Base-by-base conservation (phyloP, 306 rosid genomes). In the Luffa aegyptiaca region DNA sequence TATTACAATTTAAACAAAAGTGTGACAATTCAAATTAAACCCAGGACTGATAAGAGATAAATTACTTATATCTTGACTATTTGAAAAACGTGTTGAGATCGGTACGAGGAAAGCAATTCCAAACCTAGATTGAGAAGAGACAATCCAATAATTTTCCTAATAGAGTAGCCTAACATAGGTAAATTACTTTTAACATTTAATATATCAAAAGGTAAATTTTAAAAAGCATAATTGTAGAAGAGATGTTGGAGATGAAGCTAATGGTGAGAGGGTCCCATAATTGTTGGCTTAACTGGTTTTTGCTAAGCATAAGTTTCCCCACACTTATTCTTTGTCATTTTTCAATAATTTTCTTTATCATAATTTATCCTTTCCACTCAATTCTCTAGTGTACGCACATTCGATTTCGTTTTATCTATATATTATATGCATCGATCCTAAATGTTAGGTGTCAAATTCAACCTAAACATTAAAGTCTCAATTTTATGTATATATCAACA, bases 251-350 rank as follows among this genome's bases (percentile, higher is more conserved):
- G 49, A 37, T 65, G 76, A 71, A 71, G 41, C 11, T 73, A 26
- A 73, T 73, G 61, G 77, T 49, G 61, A 49, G 45, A 31, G 61
- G 77, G 61, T 13, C 61, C 56, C 59, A 73, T 33, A 52, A 48
- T 46, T 73, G 77, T 73, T 46, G 77, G 44, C 57, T 72, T 72
- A 72, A 48, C 20, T 72, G 36, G 58, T 48, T 73, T 49, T 49
- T 73, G 44, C 77, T 14, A 48, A 73, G 26, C 77, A 73, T 8
- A 73, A 31, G 16, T 49, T 49, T 49, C 59, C 77, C 61, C 77
- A 73, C 77, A 73, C 16, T 31, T 12, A 72, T 72, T 72, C 26
- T 48, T 73, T 73, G 77, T 49, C 77, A 73, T 73, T 48, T 73
- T 49, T 33, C 59, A 49, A 73, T 73, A 14, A 73, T 73, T 48